Evolutionary conservation across 2,329 filamentous ascomycete species (phyloP), one percentile per base, ranked within the genome.

Genomic region (Fusarium fujikuroi): DNA sequence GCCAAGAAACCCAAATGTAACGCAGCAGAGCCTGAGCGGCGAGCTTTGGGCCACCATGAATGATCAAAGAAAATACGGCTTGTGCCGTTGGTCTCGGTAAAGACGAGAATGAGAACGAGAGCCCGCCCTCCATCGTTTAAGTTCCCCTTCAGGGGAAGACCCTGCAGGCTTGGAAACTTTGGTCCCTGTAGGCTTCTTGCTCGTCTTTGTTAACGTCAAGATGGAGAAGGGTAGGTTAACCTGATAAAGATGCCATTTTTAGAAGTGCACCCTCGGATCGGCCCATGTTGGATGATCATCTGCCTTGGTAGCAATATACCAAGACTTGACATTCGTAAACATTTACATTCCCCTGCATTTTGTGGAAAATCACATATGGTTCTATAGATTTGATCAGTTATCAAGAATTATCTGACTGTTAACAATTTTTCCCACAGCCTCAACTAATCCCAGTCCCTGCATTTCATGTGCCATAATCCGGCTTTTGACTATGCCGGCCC

Each of bases 401-500:
- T 70, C 60, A 56, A 39, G 53, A 37, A 32, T 14, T 63, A 69
- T 65, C 61, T 37, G n/a, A 12, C 19, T 4, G 9, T 21, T 75
- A 73, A 63, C 54, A 60, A 11, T 47, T 25, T 37, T 37, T 63
- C 23, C 11, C 57, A 62, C 52, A 67, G 43, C 64, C 66, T 59
- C 53, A 53, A 58, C 10, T 44, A 37, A 56, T 25, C 72, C 72
- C 40, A 60, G 73, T 73, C 72, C 72, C 69, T 75, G 72, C 62
- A 62, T 70, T 49, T 61, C 46, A 75, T 66, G 54, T 67, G 54
- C 61, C 52, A 69, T 62, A 70, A 76, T 77, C 74, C 75, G 69
- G 75, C 72, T 77, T 77, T 72, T 72, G 61, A 50, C 58, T 67
- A 25, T 47, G 64, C 63, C 36, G 60, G 66, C 74, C 75, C 75